Conservation (phyloP, 495 filamentous ascomycete species). For the Talaromyces trachyspermus region DNA sequence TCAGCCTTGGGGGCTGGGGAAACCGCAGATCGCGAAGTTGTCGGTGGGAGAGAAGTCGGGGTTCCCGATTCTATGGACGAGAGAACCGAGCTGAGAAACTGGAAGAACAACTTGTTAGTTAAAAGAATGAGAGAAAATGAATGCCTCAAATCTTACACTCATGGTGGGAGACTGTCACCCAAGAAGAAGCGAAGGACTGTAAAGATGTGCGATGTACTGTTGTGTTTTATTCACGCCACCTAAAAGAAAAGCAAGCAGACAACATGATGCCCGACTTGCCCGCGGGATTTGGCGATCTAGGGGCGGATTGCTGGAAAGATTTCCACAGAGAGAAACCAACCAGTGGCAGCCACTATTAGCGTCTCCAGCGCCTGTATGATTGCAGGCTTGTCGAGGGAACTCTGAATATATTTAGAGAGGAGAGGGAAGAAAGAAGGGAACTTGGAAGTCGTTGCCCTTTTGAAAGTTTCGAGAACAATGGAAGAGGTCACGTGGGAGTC, state of each 20-base stretch:
- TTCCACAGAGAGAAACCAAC: too few species aligned
- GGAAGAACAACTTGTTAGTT: constrained; percentile 19
- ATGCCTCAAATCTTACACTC: constrained; percentile 35
- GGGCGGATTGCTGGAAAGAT: too few species aligned
- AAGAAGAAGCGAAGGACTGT: not conserved
- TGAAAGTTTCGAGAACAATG: constrained; percentile 6
- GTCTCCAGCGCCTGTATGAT: too few species aligned
- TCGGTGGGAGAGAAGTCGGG: constrained; percentile 21
- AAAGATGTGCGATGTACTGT: not conserved
- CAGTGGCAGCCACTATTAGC: not conserved
- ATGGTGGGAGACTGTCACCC: constrained; percentile 21
- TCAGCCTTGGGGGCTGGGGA: constrained; percentile 22
- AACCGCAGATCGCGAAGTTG: constrained; percentile 18
- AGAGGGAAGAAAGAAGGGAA: too few species aligned
- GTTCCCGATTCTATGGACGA: constrained; percentile 46
- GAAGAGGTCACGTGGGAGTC: constrained; percentile 7
- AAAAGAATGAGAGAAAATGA: too few species aligned
- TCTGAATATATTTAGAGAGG: not conserved
- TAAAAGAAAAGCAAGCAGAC: too few species aligned
- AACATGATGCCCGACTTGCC: too few species aligned
- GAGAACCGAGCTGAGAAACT: constrained; percentile 55
- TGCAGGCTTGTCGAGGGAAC: not conserved
- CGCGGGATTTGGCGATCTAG: too few species aligned
- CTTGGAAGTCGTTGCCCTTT: too few species aligned
- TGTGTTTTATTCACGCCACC: too few species aligned